Evolutionary conservation across 2,329 filamentous ascomycete genomes (phyloP), one percentile per base, ranked within the genome.

Genomic region (Aspergillus caelatus): DNA sequence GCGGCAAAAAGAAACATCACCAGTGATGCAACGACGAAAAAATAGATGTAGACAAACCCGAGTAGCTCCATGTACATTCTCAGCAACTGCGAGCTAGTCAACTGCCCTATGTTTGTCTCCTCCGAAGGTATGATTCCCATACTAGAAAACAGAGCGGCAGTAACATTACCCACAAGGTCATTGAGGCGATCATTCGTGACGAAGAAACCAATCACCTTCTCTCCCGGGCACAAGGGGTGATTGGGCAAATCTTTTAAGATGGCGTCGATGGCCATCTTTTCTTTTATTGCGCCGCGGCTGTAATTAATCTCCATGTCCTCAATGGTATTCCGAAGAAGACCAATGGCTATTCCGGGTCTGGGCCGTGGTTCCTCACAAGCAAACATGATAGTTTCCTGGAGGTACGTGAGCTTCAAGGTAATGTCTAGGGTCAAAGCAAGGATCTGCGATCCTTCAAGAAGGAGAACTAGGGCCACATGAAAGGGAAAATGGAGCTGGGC

Each of bases 381-480:
- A 61, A 78, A 75, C 36, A 74, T 62, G 30, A 82, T 74, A 11
- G 76, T 78, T 26, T 78, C 69, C 11, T 74, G 71, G 50, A 81
- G 71, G 61, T 82, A 80, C 26, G 68, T 69, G 57, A 78, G 72
- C 62, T 81, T 83, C 54, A 80, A 63, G 0, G 76, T 74, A 23
- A 79, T 74, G 61, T 82, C 81, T 26, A 82, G 72, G 8, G 82
- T 81, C 43, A 83, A 75, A 2, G 83, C 77, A 14, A 83, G 76
- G 55, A 89, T 84, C 66, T 89, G 86, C 8, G 86, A 86, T 45
- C 86, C 88, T 69, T 89, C 87, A 52, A 89, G 84, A n/a, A 89
- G 83, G 8, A 90, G 82, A 16, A 89, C 84, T 36, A 91, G 82
- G 7, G 85, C 79, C 2, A 89, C 81, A 67, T 91, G 87, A 68